Conservation (phyloP, 2,329 filamentous ascomycete species). For the Dactylellina leptospora region DNA sequence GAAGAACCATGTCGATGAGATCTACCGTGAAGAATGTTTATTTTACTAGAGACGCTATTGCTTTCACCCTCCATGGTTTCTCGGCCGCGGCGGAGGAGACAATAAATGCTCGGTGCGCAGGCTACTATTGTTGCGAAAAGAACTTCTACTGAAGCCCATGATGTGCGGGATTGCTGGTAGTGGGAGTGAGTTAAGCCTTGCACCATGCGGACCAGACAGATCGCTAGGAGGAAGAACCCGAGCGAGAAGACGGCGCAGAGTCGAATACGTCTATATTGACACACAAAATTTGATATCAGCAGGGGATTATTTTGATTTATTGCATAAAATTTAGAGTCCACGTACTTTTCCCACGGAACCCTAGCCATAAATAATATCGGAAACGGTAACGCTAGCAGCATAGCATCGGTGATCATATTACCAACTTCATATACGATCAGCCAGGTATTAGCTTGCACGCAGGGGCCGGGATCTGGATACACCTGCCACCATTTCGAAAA, state of each 20-base stretch:
- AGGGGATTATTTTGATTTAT: background rate
- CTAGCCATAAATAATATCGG: constrained; percentile 42
- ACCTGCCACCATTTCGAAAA: constrained; percentile 36
- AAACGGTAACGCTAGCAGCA: constrained; percentile 40
- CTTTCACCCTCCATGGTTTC: background rate
- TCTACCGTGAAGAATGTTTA: background rate
- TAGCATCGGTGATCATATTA: constrained; percentile 37
- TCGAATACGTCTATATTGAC: constrained; percentile 11
- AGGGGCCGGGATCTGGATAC: constrained; percentile 24
- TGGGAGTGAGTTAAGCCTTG: constrained; percentile 25
- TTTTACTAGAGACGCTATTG: background rate
- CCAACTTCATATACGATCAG: constrained; percentile 44
- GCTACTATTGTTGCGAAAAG: constrained; percentile 38
- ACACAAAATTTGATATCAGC: background rate
- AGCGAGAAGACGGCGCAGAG: constrained; percentile 32
- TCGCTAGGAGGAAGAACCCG: constrained; percentile 38
- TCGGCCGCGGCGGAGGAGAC: constrained; percentile 17
- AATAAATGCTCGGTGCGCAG: constrained; percentile 46
- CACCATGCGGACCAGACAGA: constrained; percentile 33
- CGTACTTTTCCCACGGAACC: constrained; percentile 43
- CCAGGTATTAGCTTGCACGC: constrained; percentile 41
- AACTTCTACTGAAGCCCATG: constrained; percentile 42
- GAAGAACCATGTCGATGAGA: background rate
- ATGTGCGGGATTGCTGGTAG: constrained; percentile 17
- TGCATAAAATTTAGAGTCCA: background rate